Evolutionary conservation across 768 basidiomycete genomes (phyloP).

Genomic region (Kwoniella bestiolae): DNA sequence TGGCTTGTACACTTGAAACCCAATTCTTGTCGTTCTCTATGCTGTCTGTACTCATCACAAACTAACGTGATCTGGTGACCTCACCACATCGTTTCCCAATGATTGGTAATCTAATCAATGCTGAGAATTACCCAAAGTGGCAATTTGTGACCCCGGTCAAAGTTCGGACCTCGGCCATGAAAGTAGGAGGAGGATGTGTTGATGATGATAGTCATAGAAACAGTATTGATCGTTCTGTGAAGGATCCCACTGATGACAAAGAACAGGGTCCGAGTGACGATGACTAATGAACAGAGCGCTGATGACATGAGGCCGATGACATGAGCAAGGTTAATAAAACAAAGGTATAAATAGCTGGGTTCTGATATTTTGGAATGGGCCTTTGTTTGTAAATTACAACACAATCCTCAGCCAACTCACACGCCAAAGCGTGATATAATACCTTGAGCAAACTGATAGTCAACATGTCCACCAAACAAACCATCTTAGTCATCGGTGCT

Average conservation of each 20-base stretch:
- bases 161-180: neutral
- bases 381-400: too few species aligned
- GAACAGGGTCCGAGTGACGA: neutral
- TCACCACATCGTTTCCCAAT: too few species aligned
- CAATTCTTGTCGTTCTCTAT: too few species aligned
- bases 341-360: neutral
- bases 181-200: neutral
- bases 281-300: neutral
- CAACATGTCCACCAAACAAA: conserved; percentile 22
- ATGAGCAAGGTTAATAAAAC: neutral
- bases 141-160: neutral
- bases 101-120: too few species aligned
- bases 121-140: conserved; percentile 3
- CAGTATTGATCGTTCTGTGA: too few species aligned
- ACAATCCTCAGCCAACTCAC: too few species aligned
- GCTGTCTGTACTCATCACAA: too few species aligned
- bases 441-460: neutral
- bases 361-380: too few species aligned
- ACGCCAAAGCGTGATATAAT: neutral
- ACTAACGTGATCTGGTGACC: too few species aligned
- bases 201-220: too few species aligned
- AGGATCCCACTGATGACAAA: conserved; percentile 9
- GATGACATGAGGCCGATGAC: neutral
- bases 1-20: too few species aligned
- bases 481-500: conserved; percentile 27